Base-by-base conservation (phyloP, 768 basidiomycete species). In the Auricularia cornea region DNA sequence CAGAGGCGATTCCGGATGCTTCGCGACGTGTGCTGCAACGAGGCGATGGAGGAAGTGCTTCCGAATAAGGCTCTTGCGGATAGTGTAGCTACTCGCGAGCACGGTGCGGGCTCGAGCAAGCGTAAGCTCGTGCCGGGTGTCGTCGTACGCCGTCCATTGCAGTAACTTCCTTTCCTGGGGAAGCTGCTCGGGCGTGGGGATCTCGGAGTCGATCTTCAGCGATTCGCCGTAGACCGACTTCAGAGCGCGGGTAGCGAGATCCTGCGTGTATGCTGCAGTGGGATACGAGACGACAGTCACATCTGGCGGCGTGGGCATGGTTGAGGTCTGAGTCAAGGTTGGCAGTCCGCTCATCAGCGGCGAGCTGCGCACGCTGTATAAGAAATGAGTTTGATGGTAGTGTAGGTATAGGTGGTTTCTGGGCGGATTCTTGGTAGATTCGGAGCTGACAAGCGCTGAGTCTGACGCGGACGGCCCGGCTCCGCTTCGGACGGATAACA, bases 81-180 rank as follows among this genome's bases (percentile, higher is more conserved):
- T 93, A 16, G 85, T 88, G 71, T 94, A 95, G 38, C 87, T 88
- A 10, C 91, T 95, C 0, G 92, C 83, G 35, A 94, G 80, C 40
- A 86, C 81, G 23, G 70, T 69, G 28, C 77, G 68, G 12, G 81
- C 81, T 52, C 81, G 71, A 8, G 76, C 68, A 66, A 84, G 81
- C 11, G 87, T 87, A 31, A 87, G 80, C 67, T 85, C 83, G 65
- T 95, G 94, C 66, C 90, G 85, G 63, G 96, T 83, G 51, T 80
- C 81, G 70, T 98, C 94, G 78, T 98, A 98, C 29, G 89, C 85
- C 23, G 90, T 87, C 93, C 93, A 93, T 68, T 92, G 88, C 2
- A 92, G 68, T 14, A 88, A 73, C 4, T 26, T 20, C 4, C 11
- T 31, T 6, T 11, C 10, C 51, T 52, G 51, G 8, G 51, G 51